Percentiles rank a stretch among this genome's conserved stretches.
Evolutionary conservation across 306 rosid genomes (phyloP).

Genomic region (Fragaria vesca): DNA sequence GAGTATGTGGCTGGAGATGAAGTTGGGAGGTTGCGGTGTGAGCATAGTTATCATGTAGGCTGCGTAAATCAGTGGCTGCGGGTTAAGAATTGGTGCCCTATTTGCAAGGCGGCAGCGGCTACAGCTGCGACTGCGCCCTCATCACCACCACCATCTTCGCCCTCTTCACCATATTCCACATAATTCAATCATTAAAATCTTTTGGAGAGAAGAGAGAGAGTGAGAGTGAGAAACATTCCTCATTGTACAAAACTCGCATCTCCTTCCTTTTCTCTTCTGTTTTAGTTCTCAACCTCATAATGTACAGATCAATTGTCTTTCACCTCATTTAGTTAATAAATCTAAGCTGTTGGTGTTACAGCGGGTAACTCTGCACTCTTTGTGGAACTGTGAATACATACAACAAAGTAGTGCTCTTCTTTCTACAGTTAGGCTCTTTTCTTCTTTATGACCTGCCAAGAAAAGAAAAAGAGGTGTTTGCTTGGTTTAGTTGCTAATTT

Average conservation of each 20-base stretch:
- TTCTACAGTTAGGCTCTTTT: neutral
- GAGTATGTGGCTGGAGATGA: conserved; percentile 74
- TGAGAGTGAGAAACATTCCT: neutral
- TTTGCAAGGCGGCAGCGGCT: conserved; percentile 65
- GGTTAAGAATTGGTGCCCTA: conserved; percentile 96
- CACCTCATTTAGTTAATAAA: conserved; percentile 51
- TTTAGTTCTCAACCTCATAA: conserved; percentile 22
- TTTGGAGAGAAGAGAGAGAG: conserved; percentile 15
- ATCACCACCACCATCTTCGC: conserved; percentile 19
- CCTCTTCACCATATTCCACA: conserved; percentile 22
- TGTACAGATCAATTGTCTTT: conserved; percentile 60
- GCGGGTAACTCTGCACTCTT: conserved; percentile 30
- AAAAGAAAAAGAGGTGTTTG: neutral
- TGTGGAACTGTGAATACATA: conserved; percentile 38
- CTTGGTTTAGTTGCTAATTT: neutral
- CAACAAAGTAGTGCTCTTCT: conserved; percentile 29
- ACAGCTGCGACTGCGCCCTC: conserved; percentile 35
- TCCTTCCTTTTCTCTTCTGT: conserved; percentile 22
- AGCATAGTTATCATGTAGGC: conserved; percentile 62
- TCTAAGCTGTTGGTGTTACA: conserved; percentile 40
- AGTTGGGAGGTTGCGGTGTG: conserved; percentile 68
- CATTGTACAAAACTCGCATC: conserved; percentile 28
- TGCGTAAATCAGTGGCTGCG: conserved; percentile 89
- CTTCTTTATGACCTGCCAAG: neutral
- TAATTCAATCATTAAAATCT: conserved; percentile 28